phyloP scores from a whole-genome alignment of 768 basidiomycete species.

The Lactarius indigo region DNA sequence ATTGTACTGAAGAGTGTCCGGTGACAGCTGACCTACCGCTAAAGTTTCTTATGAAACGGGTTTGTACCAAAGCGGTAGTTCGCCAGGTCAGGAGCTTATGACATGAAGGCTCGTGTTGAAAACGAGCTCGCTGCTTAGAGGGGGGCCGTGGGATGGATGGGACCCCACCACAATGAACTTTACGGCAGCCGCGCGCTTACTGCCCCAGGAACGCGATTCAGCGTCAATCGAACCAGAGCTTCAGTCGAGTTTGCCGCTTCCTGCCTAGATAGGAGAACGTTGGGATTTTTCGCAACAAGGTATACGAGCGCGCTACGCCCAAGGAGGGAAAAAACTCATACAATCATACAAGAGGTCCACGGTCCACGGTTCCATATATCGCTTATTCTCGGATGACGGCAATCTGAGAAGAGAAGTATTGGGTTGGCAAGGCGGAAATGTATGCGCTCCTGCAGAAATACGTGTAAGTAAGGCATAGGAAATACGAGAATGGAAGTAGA shows the following conservation, averaged over 20 bases:
- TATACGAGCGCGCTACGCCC: not conserved
- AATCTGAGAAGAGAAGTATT: not conserved
- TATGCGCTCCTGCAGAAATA: constrained; percentile 1
- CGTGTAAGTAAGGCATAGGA: not conserved
- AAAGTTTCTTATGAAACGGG: not conserved
- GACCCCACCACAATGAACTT: not conserved
- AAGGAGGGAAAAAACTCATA: not conserved
- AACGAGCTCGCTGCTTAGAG: not conserved
- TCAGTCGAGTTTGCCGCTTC: not conserved
- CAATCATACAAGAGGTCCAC: no score
- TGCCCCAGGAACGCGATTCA: not conserved
- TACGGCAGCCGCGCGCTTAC: not conserved
- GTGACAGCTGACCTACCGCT: not conserved
- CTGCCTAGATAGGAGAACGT: not conserved
- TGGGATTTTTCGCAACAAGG: not conserved
- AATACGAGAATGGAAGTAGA: constrained; percentile 1
- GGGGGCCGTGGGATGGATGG: not conserved
- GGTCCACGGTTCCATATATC: not conserved
- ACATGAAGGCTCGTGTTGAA: not conserved
- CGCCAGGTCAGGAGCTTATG: not conserved
- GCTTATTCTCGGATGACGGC: constrained; percentile 2
- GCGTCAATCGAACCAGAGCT: not conserved
- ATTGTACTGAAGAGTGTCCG: not conserved
- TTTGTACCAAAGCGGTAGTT: not conserved
- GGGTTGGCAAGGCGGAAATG: no score